phyloP scores from a whole-genome alignment of 495 filamentous ascomycete genomes.

The Podospora comata region DNA sequence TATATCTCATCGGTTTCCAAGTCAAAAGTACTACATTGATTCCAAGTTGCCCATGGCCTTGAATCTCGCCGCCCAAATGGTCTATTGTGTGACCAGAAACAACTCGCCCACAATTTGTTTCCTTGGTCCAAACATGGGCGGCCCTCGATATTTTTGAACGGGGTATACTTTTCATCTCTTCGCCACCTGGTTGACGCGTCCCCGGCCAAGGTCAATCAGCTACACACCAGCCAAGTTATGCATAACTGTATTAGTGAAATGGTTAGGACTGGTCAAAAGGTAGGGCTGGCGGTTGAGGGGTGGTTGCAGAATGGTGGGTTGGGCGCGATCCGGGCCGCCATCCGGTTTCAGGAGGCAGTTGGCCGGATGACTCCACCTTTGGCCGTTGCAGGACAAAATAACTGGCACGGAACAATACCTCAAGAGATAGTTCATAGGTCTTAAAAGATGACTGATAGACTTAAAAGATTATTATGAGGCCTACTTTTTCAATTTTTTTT shows the following conservation, averaged over 20 bases:
- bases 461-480: no score
- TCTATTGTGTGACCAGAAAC: not conserved
- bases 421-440: no score
- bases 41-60: not conserved
- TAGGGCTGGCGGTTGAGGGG: not conserved
- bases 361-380: not conserved
- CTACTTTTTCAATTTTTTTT: no score
- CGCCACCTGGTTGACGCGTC: not conserved
- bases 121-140: not conserved
- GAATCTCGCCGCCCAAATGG: not conserved
- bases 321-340: not conserved
- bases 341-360: not conserved
- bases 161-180: no score
- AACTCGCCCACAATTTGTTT: not conserved
- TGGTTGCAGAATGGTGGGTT: not conserved
- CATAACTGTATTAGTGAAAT: not conserved
- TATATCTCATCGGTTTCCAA: not conserved
- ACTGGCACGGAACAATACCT: no score
- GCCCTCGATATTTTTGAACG: not conserved
- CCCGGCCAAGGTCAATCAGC: not conserved
- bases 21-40: not conserved
- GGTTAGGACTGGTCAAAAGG: no score
- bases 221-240: not conserved
- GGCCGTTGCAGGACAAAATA: no score
- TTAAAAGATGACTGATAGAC: no score